These are phyloP conservation scores for Pulchroboletus neoregius DNA, from an alignment of 1,284 basidiomycete genomes.

Conservation along the genomic window DNA sequence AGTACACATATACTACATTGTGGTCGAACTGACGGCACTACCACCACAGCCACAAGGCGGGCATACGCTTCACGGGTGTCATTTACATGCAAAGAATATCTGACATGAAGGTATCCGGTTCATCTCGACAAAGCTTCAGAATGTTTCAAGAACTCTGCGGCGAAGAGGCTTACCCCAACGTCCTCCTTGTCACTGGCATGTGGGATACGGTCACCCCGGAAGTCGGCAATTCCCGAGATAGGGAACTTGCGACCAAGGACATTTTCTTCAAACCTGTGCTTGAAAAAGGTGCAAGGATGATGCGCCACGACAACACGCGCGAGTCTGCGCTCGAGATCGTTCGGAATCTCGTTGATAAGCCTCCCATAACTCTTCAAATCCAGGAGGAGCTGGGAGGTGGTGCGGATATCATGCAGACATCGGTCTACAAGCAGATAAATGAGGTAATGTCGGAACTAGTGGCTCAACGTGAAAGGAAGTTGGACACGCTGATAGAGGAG, in stretches of 20 bases:
- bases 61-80: slow-evolving; percentile 37
- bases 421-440: slow-evolving; percentile 28
- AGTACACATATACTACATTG: not conserved
- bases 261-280: slow-evolving; percentile 40
- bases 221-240: slow-evolving; percentile 31
- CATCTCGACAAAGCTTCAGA: slow-evolving; percentile 44
- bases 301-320: slow-evolving; percentile 35
- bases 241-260: slow-evolving; percentile 35
- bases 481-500: slow-evolving; percentile 27
- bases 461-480: slow-evolving; percentile 35
- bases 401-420: slow-evolving; percentile 36
- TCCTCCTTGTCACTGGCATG: slow-evolving; percentile 49
- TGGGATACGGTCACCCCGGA: slow-evolving; percentile 40
- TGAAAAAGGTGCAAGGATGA: slow-evolving; percentile 38
- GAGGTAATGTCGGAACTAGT: slow-evolving; percentile 31
- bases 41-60: slow-evolving; percentile 36
- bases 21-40: not conserved
- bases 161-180: slow-evolving; percentile 40
- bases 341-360: slow-evolving; percentile 30
- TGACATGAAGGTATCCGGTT: slow-evolving; percentile 47
- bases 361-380: slow-evolving; percentile 34
- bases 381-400: slow-evolving; percentile 38
- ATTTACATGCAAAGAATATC: slow-evolving; percentile 54
- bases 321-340: slow-evolving; percentile 36
- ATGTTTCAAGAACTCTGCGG: slow-evolving; percentile 52